A percentile compares a stretch with the other conserved stretches of the same genome.
Evolutionary conservation across 495 filamentous ascomycete genomes (phyloP).

Genomic region (Podospora bellae-mahoneyi): DNA sequence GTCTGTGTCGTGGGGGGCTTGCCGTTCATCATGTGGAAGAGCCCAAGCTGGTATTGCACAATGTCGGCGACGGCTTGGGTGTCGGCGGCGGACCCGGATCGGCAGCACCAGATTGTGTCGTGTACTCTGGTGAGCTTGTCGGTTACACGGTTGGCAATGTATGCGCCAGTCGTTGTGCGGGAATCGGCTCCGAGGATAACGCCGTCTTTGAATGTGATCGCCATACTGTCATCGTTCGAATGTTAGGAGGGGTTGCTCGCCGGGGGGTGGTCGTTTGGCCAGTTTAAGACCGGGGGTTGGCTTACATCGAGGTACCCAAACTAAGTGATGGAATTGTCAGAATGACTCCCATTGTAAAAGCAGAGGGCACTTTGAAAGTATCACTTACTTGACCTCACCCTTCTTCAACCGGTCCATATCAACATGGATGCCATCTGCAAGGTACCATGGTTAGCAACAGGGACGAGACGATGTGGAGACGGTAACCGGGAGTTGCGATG

Average conservation of each 20-base stretch:
- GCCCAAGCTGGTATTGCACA: conserved; percentile 89
- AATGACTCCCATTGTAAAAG: neutral
- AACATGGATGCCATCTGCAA: conserved; percentile 92
- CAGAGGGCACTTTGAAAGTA: neutral
- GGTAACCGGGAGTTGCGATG: conserved; percentile 14
- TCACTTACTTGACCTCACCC: conserved; percentile 66
- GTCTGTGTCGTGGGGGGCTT: conserved; percentile 89
- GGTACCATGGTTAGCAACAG: conserved; percentile 21
- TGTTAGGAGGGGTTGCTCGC: conserved; percentile 23
- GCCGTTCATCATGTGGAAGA: conserved; percentile 84
- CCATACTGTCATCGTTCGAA: conserved; percentile 56
- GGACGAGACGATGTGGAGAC: conserved; percentile 9
- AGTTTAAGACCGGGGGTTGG: conserved; percentile 18
- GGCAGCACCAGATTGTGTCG: conserved; percentile 99
- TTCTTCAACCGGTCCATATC: conserved; percentile 82
- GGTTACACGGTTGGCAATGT: conserved; percentile 98
- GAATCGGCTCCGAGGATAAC: conserved; percentile 96
- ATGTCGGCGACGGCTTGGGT: conserved; percentile 98
- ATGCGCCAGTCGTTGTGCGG: conserved; percentile 96
- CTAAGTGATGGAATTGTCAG: conserved; percentile 44
- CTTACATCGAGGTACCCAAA: conserved; percentile 97
- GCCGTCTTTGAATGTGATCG: conserved; percentile 95
- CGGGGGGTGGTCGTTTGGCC: neutral
- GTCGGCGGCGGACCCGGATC: conserved; percentile 92
- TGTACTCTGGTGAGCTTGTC: conserved; percentile 98